Conservation (phyloP, 495 filamentous ascomycete genomes). For the Daldinia vernicosa region DNA sequence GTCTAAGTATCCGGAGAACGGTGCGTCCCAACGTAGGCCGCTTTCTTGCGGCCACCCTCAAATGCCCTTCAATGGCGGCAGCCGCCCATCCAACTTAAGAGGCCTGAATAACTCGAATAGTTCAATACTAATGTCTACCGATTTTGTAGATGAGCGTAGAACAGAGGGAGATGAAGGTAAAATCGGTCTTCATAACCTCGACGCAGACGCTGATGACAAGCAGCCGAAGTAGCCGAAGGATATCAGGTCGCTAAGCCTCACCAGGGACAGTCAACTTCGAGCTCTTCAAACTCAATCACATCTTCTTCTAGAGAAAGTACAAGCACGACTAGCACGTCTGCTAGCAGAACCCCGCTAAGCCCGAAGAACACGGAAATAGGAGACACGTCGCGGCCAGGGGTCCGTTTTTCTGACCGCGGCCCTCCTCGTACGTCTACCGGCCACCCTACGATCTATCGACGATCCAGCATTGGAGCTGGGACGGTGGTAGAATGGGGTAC, state of each 20-base stretch:
- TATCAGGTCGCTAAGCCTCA: not conserved
- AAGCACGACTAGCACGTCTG: slow-evolving; percentile 4
- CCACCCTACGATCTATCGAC: slow-evolving; percentile 15
- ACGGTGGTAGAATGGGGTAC: slow-evolving; percentile 72
- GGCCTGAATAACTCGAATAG: not conserved
- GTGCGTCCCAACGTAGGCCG: not conserved
- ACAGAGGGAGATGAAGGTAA: slow-evolving; percentile 26
- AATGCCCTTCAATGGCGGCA: not conserved
- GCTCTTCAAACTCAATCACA: slow-evolving; percentile 17
- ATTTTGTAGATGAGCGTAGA: not conserved
- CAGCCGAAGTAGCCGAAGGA: slow-evolving; percentile 12
- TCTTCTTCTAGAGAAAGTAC: slow-evolving; percentile 15
- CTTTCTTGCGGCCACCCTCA: not conserved
- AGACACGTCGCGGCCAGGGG: slow-evolving; percentile 10
- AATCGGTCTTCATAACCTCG: not conserved
- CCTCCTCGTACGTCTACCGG: slow-evolving; percentile 25
- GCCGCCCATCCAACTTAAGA: not conserved
- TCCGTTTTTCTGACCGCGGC: slow-evolving; percentile 19
- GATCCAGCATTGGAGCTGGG: slow-evolving; percentile 28
- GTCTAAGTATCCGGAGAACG: slow-evolving; percentile 5
- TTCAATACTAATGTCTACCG: not conserved
- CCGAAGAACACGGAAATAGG: slow-evolving; percentile 2
- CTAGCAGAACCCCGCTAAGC: slow-evolving; percentile 5
- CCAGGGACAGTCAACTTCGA: slow-evolving; percentile 11
- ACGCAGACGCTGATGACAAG: not conserved